Evolutionary conservation across 192 early-diverging fungal genomes (phyloP).

Genomic region (Coemansia nantahalensis): DNA sequence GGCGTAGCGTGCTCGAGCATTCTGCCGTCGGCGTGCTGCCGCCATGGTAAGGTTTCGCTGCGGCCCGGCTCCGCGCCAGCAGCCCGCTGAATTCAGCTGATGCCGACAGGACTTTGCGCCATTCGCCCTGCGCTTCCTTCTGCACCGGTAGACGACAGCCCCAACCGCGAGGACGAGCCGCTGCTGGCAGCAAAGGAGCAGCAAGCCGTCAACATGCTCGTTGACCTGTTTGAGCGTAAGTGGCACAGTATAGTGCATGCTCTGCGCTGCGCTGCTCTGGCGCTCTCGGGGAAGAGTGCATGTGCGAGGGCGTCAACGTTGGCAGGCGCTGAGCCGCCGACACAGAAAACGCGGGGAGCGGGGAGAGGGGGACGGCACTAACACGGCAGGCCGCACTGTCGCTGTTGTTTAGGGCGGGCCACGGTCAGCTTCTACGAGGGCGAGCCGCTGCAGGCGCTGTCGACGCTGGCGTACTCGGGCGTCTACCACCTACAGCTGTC

Average conservation of each 20-base stretch:
- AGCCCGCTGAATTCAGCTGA: too few relatives aligned
- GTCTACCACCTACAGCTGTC: conserved; percentile 83
- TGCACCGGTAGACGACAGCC: conserved; percentile 41
- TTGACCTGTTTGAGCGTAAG: conserved; percentile 53
- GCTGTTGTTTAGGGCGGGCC: conserved; percentile 57
- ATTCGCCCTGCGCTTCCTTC: neutral
- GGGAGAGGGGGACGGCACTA: too few relatives aligned
- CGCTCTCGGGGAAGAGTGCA: too few relatives aligned
- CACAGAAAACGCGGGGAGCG: too few relatives aligned
- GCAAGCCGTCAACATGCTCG: conserved; percentile 48
- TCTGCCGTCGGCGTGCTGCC: conserved; percentile 17
- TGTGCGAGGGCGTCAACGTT: too few relatives aligned
- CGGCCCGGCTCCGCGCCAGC: too few relatives aligned
- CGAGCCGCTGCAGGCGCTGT: conserved; percentile 73
- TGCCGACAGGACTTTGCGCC: too few relatives aligned
- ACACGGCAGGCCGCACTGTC: too few relatives aligned
- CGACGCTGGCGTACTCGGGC: conserved; percentile 81
- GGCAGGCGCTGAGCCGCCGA: too few relatives aligned
- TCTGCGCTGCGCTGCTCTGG: too few relatives aligned
- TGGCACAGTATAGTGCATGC: conserved; percentile 1
- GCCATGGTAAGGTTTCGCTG: conserved; percentile 22
- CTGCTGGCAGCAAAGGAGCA: conserved; percentile 48
- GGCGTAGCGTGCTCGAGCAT: conserved; percentile 42
- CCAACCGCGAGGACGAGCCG: conserved; percentile 43
- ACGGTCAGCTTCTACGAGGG: conserved; percentile 84